These are phyloP conservation scores for Aspergillus calidoustus DNA, from an alignment of 2,329 filamentous ascomycete species.

Conservation along the genomic window DNA sequence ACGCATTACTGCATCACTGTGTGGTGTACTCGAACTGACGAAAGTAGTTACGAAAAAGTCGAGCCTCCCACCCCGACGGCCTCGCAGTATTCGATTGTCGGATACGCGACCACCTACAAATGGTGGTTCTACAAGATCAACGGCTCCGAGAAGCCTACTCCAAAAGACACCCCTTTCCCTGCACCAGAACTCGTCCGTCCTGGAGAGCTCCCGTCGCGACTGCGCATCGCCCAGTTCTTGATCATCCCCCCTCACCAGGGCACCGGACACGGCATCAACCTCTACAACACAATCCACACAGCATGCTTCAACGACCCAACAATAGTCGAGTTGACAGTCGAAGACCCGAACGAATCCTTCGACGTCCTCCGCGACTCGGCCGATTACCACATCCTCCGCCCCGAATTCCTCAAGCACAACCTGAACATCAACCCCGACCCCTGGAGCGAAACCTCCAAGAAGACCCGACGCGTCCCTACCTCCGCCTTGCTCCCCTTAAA, in stretches of 20 bases:
- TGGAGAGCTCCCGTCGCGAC: constrained; percentile 71
- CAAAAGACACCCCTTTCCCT: constrained; percentile 50
- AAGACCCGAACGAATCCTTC: constrained; percentile 81
- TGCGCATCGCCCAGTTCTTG: constrained; percentile 90
- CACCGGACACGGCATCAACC: constrained; percentile 74
- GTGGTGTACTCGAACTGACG: constrained; percentile 25
- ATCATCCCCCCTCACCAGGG: constrained; percentile 86
- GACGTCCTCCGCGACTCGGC: constrained; percentile 67
- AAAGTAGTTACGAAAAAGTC: constrained; percentile 59
- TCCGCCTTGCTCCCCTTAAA: constrained; percentile 59
- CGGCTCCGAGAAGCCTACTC: constrained; percentile 43
- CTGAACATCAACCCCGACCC: constrained; percentile 54
- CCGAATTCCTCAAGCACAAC: constrained; percentile 53
- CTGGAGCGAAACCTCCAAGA: constrained; percentile 37
- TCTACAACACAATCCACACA: constrained; percentile 81
- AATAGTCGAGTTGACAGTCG: constrained; percentile 84
- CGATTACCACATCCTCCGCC: constrained; percentile 62
- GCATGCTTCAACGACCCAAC: constrained; percentile 69
- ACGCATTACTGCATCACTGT: constrained; percentile 37
- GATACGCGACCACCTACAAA: constrained; percentile 88
- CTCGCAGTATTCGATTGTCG: constrained; percentile 77
- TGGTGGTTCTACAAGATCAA: constrained; percentile 66
- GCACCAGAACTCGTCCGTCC: constrained; percentile 52
- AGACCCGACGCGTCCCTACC: constrained; percentile 51
- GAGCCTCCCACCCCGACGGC: constrained; percentile 49